These are phyloP conservation scores for Myochromella boudieri DNA, from an alignment of 768 basidiomycete species.

Conservation along the genomic window DNA sequence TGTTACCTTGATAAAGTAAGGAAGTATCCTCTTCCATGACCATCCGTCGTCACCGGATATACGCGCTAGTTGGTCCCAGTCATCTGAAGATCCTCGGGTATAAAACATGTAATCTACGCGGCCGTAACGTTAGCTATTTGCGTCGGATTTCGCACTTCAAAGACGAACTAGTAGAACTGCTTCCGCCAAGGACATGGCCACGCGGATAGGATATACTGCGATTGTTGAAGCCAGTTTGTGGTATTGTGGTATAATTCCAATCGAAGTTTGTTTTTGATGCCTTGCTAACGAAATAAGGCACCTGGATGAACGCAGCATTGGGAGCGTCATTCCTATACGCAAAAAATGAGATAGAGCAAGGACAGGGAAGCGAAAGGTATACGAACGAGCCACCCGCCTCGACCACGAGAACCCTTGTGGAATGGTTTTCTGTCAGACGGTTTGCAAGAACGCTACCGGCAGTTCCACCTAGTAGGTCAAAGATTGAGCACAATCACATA, in stretches of 20 bases:
- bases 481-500: neutral
- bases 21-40: slow-evolving; percentile 28
- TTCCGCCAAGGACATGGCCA: slow-evolving; percentile 30
- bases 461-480: slow-evolving; percentile 1
- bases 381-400: slow-evolving; percentile 14
- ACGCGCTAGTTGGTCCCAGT: slow-evolving; percentile 27
- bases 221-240: slow-evolving; percentile 23
- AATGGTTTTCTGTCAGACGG: slow-evolving; percentile 6
- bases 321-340: slow-evolving; percentile 2
- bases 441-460: slow-evolving; percentile 12
- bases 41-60: slow-evolving; percentile 31
- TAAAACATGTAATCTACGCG: slow-evolving; percentile 28
- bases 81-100: slow-evolving; percentile 30
- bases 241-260: slow-evolving; percentile 31
- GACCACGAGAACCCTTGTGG: slow-evolving; percentile 3
- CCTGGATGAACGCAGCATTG: neutral
- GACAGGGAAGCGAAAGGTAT: neutral
- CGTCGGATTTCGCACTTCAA: neutral
- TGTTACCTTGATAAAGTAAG: slow-evolving; percentile 21
- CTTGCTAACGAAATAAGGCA: slow-evolving; percentile 12
- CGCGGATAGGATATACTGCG: slow-evolving; percentile 21
- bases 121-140: neutral
- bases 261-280: slow-evolving; percentile 17
- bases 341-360: no score
- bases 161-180: slow-evolving; percentile 26